These are phyloP conservation scores for Exophiala sp. DNA, from an alignment of 2,329 filamentous ascomycete genomes.

Conservation along the genomic window DNA sequence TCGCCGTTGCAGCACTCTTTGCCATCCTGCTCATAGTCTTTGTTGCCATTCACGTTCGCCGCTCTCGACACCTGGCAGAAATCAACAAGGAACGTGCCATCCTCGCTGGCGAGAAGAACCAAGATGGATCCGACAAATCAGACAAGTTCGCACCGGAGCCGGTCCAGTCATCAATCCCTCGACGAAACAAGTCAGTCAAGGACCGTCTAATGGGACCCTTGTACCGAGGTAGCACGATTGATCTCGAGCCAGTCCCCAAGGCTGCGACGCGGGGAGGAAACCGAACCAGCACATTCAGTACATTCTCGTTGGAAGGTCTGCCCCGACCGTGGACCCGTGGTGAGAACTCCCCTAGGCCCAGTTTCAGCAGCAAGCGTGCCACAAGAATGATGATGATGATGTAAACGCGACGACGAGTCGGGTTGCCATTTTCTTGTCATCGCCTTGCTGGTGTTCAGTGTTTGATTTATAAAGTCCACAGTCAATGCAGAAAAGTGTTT, in stretches of 20 bases:
- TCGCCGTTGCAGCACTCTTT: constrained; percentile 24
- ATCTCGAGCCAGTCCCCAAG: constrained; percentile 24
- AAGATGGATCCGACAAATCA: constrained; percentile 25
- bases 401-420: constrained; percentile 11
- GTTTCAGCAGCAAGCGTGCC: constrained; percentile 29
- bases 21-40: constrained; percentile 21
- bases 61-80: constrained; percentile 18
- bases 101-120: constrained; percentile 28
- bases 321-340: constrained; percentile 25
- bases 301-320: not conserved
- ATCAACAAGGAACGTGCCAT: constrained; percentile 27
- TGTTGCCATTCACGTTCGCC: constrained; percentile 27
- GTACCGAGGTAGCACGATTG: constrained; percentile 28
- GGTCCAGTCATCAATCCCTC: constrained; percentile 13
- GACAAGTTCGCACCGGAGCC: constrained; percentile 24
- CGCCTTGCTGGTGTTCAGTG: not conserved
- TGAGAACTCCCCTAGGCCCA: constrained; percentile 25
- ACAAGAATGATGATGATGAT: constrained; percentile 32
- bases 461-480: not conserved
- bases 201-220: constrained; percentile 29
- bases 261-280: constrained; percentile 14
- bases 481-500: not conserved
- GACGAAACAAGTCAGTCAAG: constrained; percentile 28
- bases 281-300: constrained; percentile 22
- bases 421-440: not conserved